phyloP scores from a whole-genome alignment of 768 basidiomycete species.

The Rhizopogon roseolus region DNA sequence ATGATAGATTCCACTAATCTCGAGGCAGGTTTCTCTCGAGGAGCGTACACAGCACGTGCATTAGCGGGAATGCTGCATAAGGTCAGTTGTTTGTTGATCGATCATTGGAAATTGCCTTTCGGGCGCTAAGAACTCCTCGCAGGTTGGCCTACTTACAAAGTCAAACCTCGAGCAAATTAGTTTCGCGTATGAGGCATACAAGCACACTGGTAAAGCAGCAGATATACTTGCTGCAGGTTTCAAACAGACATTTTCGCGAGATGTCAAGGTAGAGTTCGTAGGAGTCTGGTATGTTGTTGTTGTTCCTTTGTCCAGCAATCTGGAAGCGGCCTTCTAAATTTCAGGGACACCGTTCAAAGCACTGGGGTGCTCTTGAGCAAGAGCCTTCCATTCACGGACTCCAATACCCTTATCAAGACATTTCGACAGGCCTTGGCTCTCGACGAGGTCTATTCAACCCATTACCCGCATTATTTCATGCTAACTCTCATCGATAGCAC shows the following conservation, averaged over 20 bases:
- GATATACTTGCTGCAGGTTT: slow-evolving; percentile 54
- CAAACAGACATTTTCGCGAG: slow-evolving; percentile 64
- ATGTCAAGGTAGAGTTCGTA: slow-evolving; percentile 72
- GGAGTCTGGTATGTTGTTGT: slow-evolving; percentile 60
- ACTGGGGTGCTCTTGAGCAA: slow-evolving; percentile 62
- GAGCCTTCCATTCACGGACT: slow-evolving; percentile 62
- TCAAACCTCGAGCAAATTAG: slow-evolving; percentile 66
- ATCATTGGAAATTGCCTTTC: neutral
- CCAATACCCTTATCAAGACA: slow-evolving; percentile 57
- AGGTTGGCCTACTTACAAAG: slow-evolving; percentile 69
- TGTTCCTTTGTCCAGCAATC: neutral
- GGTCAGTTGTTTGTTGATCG: slow-evolving; percentile 26
- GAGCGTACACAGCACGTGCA: slow-evolving; percentile 63
- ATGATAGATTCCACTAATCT: slow-evolving; percentile 9
- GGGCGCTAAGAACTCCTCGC: slow-evolving; percentile 1
- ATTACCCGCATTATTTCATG: neutral
- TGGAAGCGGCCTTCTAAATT: slow-evolving; percentile 1
- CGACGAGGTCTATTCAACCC: slow-evolving; percentile 51
- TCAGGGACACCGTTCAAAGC: slow-evolving; percentile 76
- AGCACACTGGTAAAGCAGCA: slow-evolving; percentile 41
- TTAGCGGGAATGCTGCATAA: slow-evolving; percentile 73
- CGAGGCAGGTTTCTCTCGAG: slow-evolving; percentile 67
- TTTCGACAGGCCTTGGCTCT: slow-evolving; percentile 78
- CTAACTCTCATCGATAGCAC: slow-evolving; percentile 35
- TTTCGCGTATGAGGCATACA: slow-evolving; percentile 75